Evolutionary conservation across 83 land plant species (phyloP).

Genomic region (Picea abies): DNA sequence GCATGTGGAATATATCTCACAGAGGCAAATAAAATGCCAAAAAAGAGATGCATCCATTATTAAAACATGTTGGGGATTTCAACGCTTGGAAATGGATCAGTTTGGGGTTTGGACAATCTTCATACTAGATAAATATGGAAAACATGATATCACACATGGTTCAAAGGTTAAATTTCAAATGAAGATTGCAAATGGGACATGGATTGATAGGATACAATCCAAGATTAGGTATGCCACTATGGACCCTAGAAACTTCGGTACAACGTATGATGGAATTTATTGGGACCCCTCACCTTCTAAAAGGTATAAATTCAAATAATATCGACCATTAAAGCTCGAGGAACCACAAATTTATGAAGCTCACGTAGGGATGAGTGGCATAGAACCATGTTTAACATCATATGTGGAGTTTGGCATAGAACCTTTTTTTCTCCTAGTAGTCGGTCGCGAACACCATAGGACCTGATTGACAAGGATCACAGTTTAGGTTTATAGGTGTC

Average conservation of each 20-base stretch:
- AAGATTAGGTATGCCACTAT: conserved; percentile 93
- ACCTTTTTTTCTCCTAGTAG: too few species aligned
- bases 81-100: conserved; percentile 62
- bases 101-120: conserved; percentile 91
- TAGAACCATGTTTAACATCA: conserved; percentile 72
- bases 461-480: conserved; percentile 94
- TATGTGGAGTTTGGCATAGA: conserved; percentile 95
- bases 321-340: conserved; percentile 76
- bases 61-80: too few species aligned
- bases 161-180: conserved; percentile 88
- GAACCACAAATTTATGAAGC: conserved; percentile 95
- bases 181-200: conserved; percentile 69
- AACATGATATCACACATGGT: conserved; percentile 83
- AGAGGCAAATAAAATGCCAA: too few species aligned
- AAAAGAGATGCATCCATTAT: too few species aligned
- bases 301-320: conserved; percentile 77
- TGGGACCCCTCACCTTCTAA: conserved; percentile 93
- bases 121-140: conserved; percentile 66
- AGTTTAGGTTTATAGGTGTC: conserved; percentile 73
- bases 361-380: conserved; percentile 97
- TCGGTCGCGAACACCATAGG: conserved; percentile 95
- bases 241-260: conserved; percentile 71
- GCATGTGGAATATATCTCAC: too few species aligned
- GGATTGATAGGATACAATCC: conserved; percentile 93
- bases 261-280: conserved; percentile 91